Evolutionary conservation across 805 yeast genomes (phyloP).

Genomic region (Kodamaea hsintzibuensis): DNA sequence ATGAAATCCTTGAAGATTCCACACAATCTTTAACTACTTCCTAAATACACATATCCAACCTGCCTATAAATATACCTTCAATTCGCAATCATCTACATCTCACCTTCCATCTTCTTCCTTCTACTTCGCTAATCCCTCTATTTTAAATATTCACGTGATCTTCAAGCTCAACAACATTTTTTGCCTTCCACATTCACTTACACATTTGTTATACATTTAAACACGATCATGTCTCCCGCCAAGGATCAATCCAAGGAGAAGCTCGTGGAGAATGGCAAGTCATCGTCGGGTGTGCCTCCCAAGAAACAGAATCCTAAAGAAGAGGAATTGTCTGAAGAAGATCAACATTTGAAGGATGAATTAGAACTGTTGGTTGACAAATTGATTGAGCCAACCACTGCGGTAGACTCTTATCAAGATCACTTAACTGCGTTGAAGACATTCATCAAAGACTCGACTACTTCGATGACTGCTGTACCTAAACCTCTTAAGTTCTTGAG

Average conservation of each 20-base stretch:
- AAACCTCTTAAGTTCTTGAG: conserved; percentile 94
- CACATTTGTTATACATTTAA: not conserved
- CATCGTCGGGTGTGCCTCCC: conserved; percentile 10
- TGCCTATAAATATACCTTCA: not conserved
- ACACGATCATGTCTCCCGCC: conserved; percentile 7
- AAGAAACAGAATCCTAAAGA: conserved; percentile 41
- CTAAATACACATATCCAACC: not conserved
- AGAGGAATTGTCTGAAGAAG: conserved; percentile 93
- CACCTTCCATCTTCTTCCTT: not conserved
- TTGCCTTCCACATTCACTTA: not conserved
- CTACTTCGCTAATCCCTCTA: not conserved
- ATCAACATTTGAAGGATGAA: conserved; percentile 80
- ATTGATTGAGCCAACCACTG: conserved; percentile 53
- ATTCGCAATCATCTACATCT: not conserved
- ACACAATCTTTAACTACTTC: not conserved
- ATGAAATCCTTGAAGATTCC: not conserved
- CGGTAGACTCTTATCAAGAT: conserved; percentile 49
- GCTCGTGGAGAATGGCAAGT: conserved; percentile 2
- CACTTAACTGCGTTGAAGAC: conserved; percentile 72
- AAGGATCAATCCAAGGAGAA: conserved; percentile 7
- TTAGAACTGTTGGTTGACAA: conserved; percentile 85
- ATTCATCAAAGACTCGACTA: conserved; percentile 86
- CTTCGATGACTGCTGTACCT: conserved; percentile 99
- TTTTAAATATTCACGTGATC: not conserved
- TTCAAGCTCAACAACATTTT: not conserved